Percentiles rank a stretch among this genome's conserved stretches.
Conservation (phyloP, 1,284 basidiomycete genomes). For the Trametes pubescens region DNA sequence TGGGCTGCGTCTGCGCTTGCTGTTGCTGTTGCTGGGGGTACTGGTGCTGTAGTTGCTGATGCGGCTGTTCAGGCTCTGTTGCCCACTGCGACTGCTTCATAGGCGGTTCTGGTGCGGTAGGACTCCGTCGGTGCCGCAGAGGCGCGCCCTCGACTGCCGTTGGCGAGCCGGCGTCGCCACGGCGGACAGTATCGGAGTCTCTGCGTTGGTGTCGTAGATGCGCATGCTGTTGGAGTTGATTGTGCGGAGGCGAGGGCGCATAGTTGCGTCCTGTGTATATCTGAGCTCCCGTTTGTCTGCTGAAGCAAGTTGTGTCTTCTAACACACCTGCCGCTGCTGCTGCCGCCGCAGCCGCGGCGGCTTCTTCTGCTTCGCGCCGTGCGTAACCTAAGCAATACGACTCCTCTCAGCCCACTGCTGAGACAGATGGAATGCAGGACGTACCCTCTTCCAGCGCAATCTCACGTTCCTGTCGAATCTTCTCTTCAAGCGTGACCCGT, state of each 20-base stretch:
- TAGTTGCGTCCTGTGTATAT: slow-evolving; percentile 29
- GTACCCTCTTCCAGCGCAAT: slow-evolving; percentile 51
- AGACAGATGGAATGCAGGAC: slow-evolving; percentile 20
- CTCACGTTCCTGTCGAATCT: slow-evolving; percentile 55
- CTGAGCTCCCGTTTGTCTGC: slow-evolving; percentile 18
- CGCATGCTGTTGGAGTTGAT: slow-evolving; percentile 40
- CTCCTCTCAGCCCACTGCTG: slow-evolving; percentile 18
- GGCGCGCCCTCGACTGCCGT: slow-evolving; percentile 48
- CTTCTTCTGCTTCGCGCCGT: slow-evolving; percentile 48
- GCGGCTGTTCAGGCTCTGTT: slow-evolving; percentile 19
- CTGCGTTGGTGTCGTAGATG: slow-evolving; percentile 62
- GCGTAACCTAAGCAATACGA: slow-evolving; percentile 38
- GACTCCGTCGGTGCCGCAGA: slow-evolving; percentile 60
- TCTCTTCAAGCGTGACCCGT: slow-evolving; percentile 61
- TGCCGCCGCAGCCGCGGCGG: slow-evolving; percentile 20
- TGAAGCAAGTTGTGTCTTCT: slow-evolving; percentile 20
- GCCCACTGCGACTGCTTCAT: slow-evolving; percentile 36
- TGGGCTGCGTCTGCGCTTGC: slow-evolving; percentile 8
- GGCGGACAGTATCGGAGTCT: slow-evolving; percentile 75
- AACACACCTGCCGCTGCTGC: slow-evolving; percentile 29
- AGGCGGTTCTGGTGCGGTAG: slow-evolving; percentile 67
- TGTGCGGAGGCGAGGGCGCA: slow-evolving; percentile 45
- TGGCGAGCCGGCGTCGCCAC: slow-evolving; percentile 42
- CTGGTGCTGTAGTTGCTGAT: slow-evolving; percentile 20
- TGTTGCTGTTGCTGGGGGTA: not conserved